phyloP scores from a whole-genome alignment of 2,329 filamentous ascomycete genomes.

The Aspergillus alliaceus region DNA sequence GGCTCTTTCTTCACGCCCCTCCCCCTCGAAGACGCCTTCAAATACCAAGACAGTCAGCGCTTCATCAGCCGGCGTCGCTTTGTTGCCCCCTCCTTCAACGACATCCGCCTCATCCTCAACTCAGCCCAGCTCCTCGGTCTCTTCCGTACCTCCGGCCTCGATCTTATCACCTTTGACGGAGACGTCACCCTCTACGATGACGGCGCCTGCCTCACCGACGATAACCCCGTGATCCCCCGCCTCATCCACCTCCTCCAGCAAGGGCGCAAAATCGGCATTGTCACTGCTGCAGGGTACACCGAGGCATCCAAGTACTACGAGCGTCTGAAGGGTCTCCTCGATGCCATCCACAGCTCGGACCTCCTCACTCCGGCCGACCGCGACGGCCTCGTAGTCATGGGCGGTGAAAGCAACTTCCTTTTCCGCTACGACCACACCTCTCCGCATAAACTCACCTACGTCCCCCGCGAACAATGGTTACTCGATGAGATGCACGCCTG shows the following conservation, averaged over 20 bases:
- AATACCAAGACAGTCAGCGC: constrained; percentile 80
- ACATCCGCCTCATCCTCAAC: constrained; percentile 88
- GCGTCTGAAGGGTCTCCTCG: constrained; percentile 81
- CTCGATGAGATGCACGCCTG: constrained; percentile 56
- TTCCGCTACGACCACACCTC: constrained; percentile 72
- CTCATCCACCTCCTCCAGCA: constrained; percentile 70
- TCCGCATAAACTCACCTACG: constrained; percentile 66
- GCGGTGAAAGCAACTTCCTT: constrained; percentile 93
- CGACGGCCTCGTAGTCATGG: constrained; percentile 83
- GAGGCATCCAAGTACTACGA: constrained; percentile 83
- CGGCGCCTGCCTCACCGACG: constrained; percentile 72
- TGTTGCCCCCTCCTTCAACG: constrained; percentile 95
- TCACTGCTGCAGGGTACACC: constrained; percentile 94
- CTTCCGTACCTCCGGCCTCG: constrained; percentile 69
- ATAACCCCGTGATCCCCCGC: constrained; percentile 73
- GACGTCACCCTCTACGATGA: constrained; percentile 96
- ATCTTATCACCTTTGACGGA: constrained; percentile 93
- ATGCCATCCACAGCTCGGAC: constrained; percentile 67
- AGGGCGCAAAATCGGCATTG: constrained; percentile 85
- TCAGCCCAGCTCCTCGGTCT: constrained; percentile 92
- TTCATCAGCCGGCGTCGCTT: constrained; percentile 90
- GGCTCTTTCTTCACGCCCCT: constrained; percentile 93
- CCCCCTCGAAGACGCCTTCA: constrained; percentile 84
- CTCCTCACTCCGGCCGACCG: constrained; percentile 66
- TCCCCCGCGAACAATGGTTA: constrained; percentile 59